phyloP scores from a whole-genome alignment of 805 yeast species.

The Sungouiella blattae region DNA sequence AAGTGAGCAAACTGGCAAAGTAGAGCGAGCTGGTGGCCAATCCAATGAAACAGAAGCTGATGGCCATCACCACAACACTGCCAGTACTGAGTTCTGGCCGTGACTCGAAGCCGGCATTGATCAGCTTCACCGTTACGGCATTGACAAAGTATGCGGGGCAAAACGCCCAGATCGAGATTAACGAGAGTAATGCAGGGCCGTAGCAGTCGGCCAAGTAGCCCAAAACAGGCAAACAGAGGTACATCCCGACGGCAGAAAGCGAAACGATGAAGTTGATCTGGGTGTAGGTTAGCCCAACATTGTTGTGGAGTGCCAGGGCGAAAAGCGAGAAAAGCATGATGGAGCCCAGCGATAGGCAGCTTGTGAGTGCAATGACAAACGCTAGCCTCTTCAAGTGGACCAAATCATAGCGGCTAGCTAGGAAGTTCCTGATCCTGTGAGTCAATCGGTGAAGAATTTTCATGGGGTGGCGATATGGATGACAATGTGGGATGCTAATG shows the following conservation, averaged over 20 bases:
- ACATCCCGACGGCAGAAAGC: conserved; percentile 74
- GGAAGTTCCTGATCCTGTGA: conserved; percentile 43
- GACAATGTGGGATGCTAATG: background rate
- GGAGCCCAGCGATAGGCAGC: conserved; percentile 79
- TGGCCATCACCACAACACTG: conserved; percentile 34
- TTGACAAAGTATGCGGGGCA: conserved; percentile 62
- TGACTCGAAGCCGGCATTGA: conserved; percentile 1
- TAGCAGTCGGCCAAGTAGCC: conserved; percentile 84
- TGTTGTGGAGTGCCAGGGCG: conserved; percentile 60
- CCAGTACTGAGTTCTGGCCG: conserved; percentile 28
- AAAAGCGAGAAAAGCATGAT: conserved; percentile 79
- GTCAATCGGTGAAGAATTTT: conserved; percentile 19
- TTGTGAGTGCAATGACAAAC: conserved; percentile 52
- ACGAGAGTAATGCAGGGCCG: conserved; percentile 71
- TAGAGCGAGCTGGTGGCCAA: conserved; percentile 70
- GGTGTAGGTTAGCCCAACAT: conserved; percentile 61
- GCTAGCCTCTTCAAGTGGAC: conserved; percentile 45
- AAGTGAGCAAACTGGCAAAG: conserved; percentile 68
- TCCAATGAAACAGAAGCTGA: conserved; percentile 59
- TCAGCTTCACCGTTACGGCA: conserved; percentile 18
- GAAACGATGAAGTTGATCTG: conserved; percentile 70
- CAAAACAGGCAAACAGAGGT: conserved; percentile 73
- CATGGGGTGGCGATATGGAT: background rate
- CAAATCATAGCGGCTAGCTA: conserved; percentile 41
- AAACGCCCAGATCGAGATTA: conserved; percentile 57